Evolutionary conservation across 176 grass and related monocot species (phyloP), one percentile per base, ranked within the genome.

Genomic region (Aegilops umbellulata): DNA sequence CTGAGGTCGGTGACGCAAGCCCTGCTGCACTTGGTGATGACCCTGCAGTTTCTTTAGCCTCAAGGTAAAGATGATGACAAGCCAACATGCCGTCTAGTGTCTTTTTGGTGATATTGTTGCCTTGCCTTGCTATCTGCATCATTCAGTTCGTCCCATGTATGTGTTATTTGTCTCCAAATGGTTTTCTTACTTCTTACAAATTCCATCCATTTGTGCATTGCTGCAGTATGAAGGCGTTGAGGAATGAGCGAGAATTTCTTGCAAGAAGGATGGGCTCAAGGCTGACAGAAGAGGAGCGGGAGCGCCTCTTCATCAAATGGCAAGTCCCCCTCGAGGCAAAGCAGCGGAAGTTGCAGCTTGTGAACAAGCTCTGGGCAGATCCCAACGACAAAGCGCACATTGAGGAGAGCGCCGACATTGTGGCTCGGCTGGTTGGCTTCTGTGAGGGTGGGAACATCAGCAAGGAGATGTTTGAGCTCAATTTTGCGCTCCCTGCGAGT

Each of bases 401-500:
- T 0, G 86, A 95, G 26, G 93, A 92, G 58, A 95, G 95, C 13
- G 95, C 95, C 3, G 93, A 95, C 26, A 81, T 95, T 66, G 95
- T 98, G 72, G 95, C 95, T 22, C 82, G 93, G 20, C 72, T 98
- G 80, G 95, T 98, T 14, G 95, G 93, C n/a, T 98, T 98, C 75
- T 95, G 93, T 26, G 96, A 98, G 80, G 89, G 91, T 73, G 93
- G 91, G 34, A 98, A 95, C 69, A 87, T 92, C 77, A 90, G 90
- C 81, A 98, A 98, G 83, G 96, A 98, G 91, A 98, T 98, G 96
- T 98, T 98, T 49, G 96, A 95, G 85, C 87, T 98, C 57, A 98
- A 98, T 69, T 98, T 76, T 67, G 78, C 91, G 0, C 15, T 89
- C 31, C 96, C 96, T 53, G 66, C 89, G 4, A 94, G 91, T 80